Evolutionary conservation across 768 basidiomycete species (phyloP), one percentile per base, ranked within the genome.

Genomic region (Boletellus ananiceps): DNA sequence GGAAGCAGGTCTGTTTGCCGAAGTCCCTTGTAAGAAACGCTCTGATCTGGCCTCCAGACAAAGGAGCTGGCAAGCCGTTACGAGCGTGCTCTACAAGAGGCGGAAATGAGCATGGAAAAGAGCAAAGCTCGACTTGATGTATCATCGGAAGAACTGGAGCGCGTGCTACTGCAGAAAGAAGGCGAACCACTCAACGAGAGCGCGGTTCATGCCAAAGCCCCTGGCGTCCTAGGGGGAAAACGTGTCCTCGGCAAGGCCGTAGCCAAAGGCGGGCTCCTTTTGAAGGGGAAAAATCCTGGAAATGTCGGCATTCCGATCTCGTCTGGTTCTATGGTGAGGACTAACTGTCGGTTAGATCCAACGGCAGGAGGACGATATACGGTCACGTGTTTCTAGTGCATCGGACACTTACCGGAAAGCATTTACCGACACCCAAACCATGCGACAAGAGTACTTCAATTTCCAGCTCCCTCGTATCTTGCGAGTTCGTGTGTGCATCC

Each of bases 391-490:
- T 76, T 93, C 91, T 7, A 72, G 74, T 40, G 83, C 88, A 9
- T 92, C 90, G 21, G 95, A 97, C 64, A 80, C 83, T 29, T 98
- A 93, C 62, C 77, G 92, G 49, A 94, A 96, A 69, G 84, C 91
- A 2, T 85, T 96, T 27, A 81, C 80, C 13, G 93, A 97, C 55
- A 91, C 88, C 12, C 93, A 97, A 66, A 73, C 83, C 5, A 83
- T 91, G 72, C 79, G 94, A 53, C 94, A 97, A 67, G 96, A 99
- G 63, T 98, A 97, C 67, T 99, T 96, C 70, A 95, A 97, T 66
- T 88, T 95, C 62, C 95, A 97, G 61, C 72, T 97, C 35, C 96
- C 96, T 47, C 86, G 93, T 57, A 89, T 97, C 49, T 69, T 99
- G 34, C 80, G 96, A 44, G 93, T 94, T 64, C 63, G 88, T 77